Evolutionary conservation across 345 rosid genomes (phyloP).

Genomic region (Eucalyptus coolabah): DNA sequence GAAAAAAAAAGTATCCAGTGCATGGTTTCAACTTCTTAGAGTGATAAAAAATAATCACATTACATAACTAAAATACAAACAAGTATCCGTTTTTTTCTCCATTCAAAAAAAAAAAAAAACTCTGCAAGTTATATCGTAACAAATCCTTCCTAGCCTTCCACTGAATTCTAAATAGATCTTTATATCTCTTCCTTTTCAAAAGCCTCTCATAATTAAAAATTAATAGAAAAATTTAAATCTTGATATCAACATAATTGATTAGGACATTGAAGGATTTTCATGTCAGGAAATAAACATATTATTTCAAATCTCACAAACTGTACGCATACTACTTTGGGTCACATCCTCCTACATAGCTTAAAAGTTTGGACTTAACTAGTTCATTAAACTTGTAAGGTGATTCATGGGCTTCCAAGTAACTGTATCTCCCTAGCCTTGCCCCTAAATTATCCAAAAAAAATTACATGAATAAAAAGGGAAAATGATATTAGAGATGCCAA

Average conservation of each 20-base stretch:
- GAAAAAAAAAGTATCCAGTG: not conserved
- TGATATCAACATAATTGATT: not conserved
- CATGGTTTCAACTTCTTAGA: not conserved
- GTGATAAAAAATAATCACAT: not conserved
- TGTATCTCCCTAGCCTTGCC: rapidly evolving
- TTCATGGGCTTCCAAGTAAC: not conserved
- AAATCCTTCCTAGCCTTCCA: not conserved
- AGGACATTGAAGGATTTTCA: not conserved
- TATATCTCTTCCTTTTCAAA: not conserved
- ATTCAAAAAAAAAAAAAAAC: not conserved
- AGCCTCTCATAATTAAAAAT: not conserved
- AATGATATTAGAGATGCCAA: rapidly evolving
- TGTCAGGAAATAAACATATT: not conserved
- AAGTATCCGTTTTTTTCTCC: not conserved
- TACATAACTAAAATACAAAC: not conserved
- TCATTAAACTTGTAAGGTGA: not conserved
- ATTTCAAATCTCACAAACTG: rapidly evolving
- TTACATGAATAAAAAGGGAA: not conserved
- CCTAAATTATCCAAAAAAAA: not conserved
- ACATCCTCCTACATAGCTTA: rapidly evolving
- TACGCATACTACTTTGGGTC: not conserved
- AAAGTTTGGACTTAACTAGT: rapidly evolving
- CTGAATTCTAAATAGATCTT: not conserved
- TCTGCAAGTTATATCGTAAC: not conserved
- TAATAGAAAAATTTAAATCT: not conserved